These are phyloP conservation scores for Mercurialis annua DNA, from an alignment of 345 rosid genomes.

Conservation along the genomic window DNA sequence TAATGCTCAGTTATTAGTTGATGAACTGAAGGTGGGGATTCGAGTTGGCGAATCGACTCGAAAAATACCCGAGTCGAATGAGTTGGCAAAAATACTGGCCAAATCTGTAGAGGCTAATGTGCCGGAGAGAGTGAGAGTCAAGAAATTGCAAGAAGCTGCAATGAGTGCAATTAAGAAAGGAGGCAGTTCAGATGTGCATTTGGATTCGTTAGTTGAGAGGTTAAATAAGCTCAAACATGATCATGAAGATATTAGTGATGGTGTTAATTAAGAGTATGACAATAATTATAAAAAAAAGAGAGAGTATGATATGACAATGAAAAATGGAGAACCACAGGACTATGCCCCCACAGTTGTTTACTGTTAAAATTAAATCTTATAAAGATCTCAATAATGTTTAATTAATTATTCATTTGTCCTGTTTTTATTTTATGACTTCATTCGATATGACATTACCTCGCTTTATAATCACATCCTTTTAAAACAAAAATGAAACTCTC, in stretches of 20 bases:
- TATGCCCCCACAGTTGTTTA: too few relatives aligned
- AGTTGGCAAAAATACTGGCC: slow-evolving; percentile 32
- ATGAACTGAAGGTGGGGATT: slow-evolving; percentile 43
- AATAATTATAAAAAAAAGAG: background rate
- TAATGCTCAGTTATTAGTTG: slow-evolving; percentile 47
- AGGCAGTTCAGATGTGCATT: slow-evolving; percentile 50
- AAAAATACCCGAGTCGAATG: slow-evolving; percentile 34
- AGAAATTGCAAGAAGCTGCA: slow-evolving; percentile 40
- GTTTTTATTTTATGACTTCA: too few relatives aligned
- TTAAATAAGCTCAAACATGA: background rate
- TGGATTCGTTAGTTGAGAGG: slow-evolving; percentile 40
- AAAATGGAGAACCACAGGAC: too few relatives aligned
- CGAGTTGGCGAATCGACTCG: slow-evolving; percentile 44
- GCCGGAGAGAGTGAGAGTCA: slow-evolving; percentile 27
- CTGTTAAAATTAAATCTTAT: too few relatives aligned
- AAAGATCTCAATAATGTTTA: too few relatives aligned
- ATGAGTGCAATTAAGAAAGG: slow-evolving; percentile 32
- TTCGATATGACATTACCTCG: too few relatives aligned
- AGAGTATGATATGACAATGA: too few relatives aligned
- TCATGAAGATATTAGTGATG: too few relatives aligned
- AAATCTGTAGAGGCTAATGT: slow-evolving; percentile 28
- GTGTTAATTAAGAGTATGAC: background rate
- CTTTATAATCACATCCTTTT: too few relatives aligned
- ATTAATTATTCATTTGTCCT: too few relatives aligned
- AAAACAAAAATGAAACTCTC: too few relatives aligned